A percentile compares a stretch with the other conserved stretches of the same genome.
Conservation (phyloP, 176 grass and related monocot species). For the Typha latifolia region DNA sequence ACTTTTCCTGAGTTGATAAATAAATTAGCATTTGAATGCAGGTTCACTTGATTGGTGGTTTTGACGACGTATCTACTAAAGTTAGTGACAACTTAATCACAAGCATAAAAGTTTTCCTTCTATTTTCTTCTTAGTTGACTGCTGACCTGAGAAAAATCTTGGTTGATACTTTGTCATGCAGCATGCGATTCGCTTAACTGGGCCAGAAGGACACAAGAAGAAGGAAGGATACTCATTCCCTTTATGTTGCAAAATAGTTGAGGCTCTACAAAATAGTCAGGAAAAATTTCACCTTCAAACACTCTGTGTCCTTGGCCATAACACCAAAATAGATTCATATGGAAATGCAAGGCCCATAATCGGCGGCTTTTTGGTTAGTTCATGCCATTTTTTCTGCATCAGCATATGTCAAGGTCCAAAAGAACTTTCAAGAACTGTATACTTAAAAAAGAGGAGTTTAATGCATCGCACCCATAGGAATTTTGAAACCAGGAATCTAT, state of each 20-base stretch:
- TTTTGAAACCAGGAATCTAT: too few relatives aligned
- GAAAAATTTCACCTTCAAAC: conserved; percentile 54
- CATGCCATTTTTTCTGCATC: conserved; percentile 20
- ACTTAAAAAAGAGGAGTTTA: too few relatives aligned
- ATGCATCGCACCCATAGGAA: too few relatives aligned
- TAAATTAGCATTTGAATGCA: conserved; percentile 21
- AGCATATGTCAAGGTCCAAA: not conserved
- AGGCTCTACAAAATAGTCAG: conserved; percentile 35
- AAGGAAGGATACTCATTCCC: conserved; percentile 58
- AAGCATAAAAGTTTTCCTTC: conserved; percentile 5
- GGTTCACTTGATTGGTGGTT: conserved; percentile 76
- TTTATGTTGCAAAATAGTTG: conserved; percentile 80
- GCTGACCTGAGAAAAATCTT: conserved; percentile 2
- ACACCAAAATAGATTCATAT: conserved; percentile 53
- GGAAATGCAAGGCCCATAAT: conserved; percentile 55
- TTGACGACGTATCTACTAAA: conserved; percentile 58
- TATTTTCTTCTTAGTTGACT: not conserved
- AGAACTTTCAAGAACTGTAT: too few relatives aligned
- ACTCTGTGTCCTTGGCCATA: conserved; percentile 62
- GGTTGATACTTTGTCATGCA: conserved; percentile 15
- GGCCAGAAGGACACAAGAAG: conserved; percentile 25
- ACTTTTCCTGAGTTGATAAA: not conserved
- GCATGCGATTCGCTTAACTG: conserved; percentile 28
- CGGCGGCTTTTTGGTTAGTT: conserved; percentile 66
- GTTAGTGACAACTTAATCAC: conserved; percentile 24